Conservation (phyloP, 805 yeast genomes). For the Hanseniaspora clermontiae region DNA sequence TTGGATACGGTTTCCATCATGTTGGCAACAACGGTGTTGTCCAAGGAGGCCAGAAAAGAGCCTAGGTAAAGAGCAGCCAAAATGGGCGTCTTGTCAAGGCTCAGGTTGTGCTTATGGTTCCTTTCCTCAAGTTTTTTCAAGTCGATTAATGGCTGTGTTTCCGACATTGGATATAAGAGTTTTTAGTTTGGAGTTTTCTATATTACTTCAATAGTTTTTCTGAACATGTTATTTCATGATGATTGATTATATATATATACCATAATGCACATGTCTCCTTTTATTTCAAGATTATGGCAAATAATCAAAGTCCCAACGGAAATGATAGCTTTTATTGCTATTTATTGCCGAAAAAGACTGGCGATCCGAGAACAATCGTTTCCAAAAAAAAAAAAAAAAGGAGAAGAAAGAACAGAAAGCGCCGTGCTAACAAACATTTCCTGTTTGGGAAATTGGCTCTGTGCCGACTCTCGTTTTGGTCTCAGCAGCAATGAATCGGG, state of each 20-base stretch:
- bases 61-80: constrained; percentile 35
- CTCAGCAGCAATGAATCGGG: neutral
- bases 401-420: no score
- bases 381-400: no score
- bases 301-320: no score
- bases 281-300: no score
- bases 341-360: no score
- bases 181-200: neutral
- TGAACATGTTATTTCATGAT: no score
- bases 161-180: neutral
- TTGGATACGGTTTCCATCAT: constrained; percentile 38
- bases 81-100: constrained; percentile 25
- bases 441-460: neutral
- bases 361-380: no score
- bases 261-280: no score
- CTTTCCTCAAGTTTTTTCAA: constrained; percentile 17
- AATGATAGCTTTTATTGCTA: no score
- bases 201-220: no score
- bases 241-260: no score
- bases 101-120: constrained; percentile 22
- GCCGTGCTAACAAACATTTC: neutral
- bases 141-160: constrained; percentile 10
- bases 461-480: neutral
- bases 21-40: constrained; percentile 37
- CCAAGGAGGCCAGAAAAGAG: constrained; percentile 35